These are phyloP conservation scores for Hordeum vulgare DNA, from an alignment of 176 grass and related monocot species.

Conservation along the genomic window MorexV3_pseudomolecules_assembly NC_058522.1:490734601-490735100, in stretches of 20 bases:
- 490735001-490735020: constrained; percentile 49
- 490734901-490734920: background rate
- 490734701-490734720: background rate
- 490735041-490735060: constrained; percentile 44
- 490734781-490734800: background rate
- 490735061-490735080: constrained; percentile 90
- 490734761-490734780: background rate
- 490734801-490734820: background rate
- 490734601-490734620: constrained; percentile 51
- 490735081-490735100: constrained; percentile 36
- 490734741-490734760: background rate
- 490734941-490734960: background rate
- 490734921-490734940: background rate
- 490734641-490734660: constrained; percentile 56
- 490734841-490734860: constrained; percentile 12
- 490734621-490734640: constrained; percentile 52
- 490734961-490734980: constrained; percentile 18
- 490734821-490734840: background rate
- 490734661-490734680: constrained; percentile 52
- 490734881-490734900: background rate
- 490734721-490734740: background rate
- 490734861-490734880: constrained; percentile 51
- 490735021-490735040: constrained; percentile 42
- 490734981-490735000: constrained; percentile 57
- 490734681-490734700: constrained; percentile 41